Conservation (phyloP, 164 flowering plant genomes). For the Amborella trichopoda region DNA sequence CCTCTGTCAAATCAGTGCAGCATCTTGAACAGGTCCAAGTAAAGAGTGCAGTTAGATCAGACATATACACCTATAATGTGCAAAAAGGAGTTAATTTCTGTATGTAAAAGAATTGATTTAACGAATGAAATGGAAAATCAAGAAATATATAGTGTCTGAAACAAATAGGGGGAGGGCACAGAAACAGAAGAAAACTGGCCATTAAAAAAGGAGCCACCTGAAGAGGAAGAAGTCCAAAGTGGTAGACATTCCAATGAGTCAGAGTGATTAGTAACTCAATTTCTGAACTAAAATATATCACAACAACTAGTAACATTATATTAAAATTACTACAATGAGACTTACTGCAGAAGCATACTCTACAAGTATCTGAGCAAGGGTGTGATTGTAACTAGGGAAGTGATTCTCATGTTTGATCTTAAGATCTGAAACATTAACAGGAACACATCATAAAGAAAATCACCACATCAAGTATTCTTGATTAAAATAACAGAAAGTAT, state of each 20-base stretch:
- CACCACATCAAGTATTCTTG: background rate
- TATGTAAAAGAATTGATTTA: background rate
- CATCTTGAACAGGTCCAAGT: conserved; percentile 97
- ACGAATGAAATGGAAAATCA: background rate
- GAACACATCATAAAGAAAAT: background rate
- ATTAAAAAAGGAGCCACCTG: background rate
- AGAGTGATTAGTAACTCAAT: background rate
- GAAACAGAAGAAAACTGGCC: background rate
- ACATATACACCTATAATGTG: conserved; percentile 69
- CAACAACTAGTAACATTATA: background rate
- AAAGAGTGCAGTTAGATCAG: conserved; percentile 80
- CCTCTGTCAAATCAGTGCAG: conserved; percentile 65
- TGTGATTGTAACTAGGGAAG: conserved; percentile 47
- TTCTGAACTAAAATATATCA: too few relatives aligned
- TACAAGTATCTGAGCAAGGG: conserved; percentile 74
- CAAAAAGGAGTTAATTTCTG: conserved; percentile 2
- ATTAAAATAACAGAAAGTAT: background rate
- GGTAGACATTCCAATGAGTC: too few relatives aligned
- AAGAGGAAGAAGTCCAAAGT: background rate
- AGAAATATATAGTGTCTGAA: background rate
- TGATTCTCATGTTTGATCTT: conserved; percentile 20
- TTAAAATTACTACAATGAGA: background rate
- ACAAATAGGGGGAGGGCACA: background rate
- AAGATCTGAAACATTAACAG: conserved; percentile 28
- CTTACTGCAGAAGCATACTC: conserved; percentile 95